Evolutionary conservation across 2,329 filamentous ascomycete genomes (phyloP).

Genomic region (Thyridium curvatum): DNA sequence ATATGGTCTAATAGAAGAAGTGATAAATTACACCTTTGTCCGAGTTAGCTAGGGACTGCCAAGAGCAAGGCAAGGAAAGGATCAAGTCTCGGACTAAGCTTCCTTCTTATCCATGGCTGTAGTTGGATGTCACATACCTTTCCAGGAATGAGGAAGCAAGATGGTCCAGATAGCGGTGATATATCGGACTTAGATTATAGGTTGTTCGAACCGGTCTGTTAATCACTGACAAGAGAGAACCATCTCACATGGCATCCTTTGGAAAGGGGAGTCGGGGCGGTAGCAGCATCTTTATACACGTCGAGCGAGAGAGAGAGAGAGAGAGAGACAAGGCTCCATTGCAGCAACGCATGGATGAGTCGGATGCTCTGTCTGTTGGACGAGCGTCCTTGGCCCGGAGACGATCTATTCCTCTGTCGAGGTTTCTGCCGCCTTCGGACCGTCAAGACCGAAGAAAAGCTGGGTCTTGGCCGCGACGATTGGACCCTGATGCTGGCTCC

Average conservation of each 20-base stretch:
- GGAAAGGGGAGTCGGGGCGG: background rate
- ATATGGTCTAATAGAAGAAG: too few relatives aligned
- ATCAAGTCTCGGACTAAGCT: too few relatives aligned
- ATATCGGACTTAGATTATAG: too few relatives aligned
- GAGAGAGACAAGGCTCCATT: background rate
- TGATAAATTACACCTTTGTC: too few relatives aligned
- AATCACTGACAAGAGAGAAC: too few relatives aligned
- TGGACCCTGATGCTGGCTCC: too few relatives aligned
- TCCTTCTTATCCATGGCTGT: too few relatives aligned
- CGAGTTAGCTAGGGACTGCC: too few relatives aligned
- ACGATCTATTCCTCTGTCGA: constrained; percentile 13
- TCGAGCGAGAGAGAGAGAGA: background rate
- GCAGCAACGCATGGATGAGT: background rate
- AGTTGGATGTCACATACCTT: too few relatives aligned
- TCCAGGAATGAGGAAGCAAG: background rate
- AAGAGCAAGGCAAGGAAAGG: too few relatives aligned
- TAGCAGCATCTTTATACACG: constrained; percentile 1
- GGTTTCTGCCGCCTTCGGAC: constrained; percentile 41
- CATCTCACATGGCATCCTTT: background rate
- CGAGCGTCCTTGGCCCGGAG: constrained; percentile 12
- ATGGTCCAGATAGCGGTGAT: background rate
- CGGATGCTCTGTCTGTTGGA: constrained; percentile 9
- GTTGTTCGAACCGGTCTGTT: too few relatives aligned
- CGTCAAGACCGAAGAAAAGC: constrained; percentile 42
- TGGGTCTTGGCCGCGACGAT: constrained; percentile 18